Evolutionary conservation across 257 asterid genomes (phyloP).

Genomic region (Solanum corneliomulleri): DNA sequence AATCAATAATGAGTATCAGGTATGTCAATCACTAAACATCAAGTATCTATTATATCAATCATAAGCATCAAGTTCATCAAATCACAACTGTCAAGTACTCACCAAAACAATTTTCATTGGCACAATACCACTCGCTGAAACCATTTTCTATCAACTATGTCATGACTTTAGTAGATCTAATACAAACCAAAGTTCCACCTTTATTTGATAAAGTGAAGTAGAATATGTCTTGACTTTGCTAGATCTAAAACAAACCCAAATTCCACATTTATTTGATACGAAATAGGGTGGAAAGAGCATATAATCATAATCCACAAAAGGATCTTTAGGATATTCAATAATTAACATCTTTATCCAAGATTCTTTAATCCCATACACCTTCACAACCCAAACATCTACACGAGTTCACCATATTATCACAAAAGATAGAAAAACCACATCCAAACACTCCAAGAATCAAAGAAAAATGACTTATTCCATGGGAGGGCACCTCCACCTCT

Average conservation of each 20-base stretch:
- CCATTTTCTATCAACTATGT: too few species aligned
- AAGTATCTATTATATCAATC: too few species aligned
- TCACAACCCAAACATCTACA: conserved; percentile 39
- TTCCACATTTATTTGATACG: not conserved
- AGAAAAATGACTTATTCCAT: conserved; percentile 3
- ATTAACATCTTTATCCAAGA: conserved; percentile 23
- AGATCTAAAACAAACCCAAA: not conserved
- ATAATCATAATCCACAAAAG: not conserved
- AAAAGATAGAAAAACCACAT: conserved; percentile 25
- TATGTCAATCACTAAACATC: too few species aligned
- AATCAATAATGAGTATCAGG: too few species aligned
- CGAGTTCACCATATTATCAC: not conserved
- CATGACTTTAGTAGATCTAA: too few species aligned
- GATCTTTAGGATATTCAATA: not conserved
- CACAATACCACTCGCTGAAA: too few species aligned
- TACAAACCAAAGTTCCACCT: too few species aligned
- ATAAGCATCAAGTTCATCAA: too few species aligned
- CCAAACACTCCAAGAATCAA: conserved; percentile 15
- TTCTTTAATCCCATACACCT: conserved; percentile 13
- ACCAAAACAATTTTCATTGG: too few species aligned
- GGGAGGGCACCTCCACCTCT: conserved; percentile 14
- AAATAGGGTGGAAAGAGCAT: not conserved
- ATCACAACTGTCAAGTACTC: too few species aligned
- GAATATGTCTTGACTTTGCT: not conserved
- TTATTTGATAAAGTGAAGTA: too few species aligned